Evolutionary conservation across 371 early-diverging fungal genomes (phyloP).

Genomic region (Actinomortierella wolfii): DNA sequence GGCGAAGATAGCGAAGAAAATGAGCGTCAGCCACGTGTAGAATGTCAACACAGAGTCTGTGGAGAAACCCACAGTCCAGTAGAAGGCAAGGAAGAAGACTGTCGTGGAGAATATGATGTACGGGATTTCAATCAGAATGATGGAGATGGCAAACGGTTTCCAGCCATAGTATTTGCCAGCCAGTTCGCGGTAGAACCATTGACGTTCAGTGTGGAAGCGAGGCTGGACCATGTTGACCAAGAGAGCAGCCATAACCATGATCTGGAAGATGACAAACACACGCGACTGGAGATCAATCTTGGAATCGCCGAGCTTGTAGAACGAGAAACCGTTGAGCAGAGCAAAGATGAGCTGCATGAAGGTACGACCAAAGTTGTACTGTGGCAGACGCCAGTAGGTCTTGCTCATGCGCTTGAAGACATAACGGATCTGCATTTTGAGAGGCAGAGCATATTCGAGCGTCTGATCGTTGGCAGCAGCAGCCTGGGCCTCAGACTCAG

Average conservation of each 20-base stretch:
- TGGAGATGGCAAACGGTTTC: slow-evolving; percentile 64
- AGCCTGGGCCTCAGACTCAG: not conserved
- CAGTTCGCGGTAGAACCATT: slow-evolving; percentile 73
- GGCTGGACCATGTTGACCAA: slow-evolving; percentile 77
- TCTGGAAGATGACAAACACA: slow-evolving; percentile 75
- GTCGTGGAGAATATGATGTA: slow-evolving; percentile 59
- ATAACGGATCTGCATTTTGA: slow-evolving; percentile 51
- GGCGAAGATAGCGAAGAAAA: slow-evolving; percentile 67
- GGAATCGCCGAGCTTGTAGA: slow-evolving; percentile 62
- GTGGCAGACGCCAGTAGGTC: slow-evolving; percentile 69
- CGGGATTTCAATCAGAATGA: slow-evolving; percentile 66
- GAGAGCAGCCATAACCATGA: slow-evolving; percentile 65
- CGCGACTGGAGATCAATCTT: slow-evolving; percentile 71
- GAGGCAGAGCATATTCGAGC: slow-evolving; percentile 34
- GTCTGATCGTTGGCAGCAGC: slow-evolving; percentile 2
- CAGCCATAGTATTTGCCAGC: slow-evolving; percentile 76
- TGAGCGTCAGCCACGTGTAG: slow-evolving; percentile 67
- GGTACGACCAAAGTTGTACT: slow-evolving; percentile 70
- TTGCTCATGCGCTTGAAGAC: slow-evolving; percentile 69
- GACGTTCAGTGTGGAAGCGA: slow-evolving; percentile 72
- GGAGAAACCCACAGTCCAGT: slow-evolving; percentile 75
- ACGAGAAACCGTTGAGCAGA: slow-evolving; percentile 78
- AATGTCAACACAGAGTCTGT: slow-evolving; percentile 54
- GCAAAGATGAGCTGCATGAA: slow-evolving; percentile 58
- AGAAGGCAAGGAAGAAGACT: slow-evolving; percentile 65